Conservation (phyloP, 2,329 filamentous ascomycete genomes). For the Diaporthe citri region DNA sequence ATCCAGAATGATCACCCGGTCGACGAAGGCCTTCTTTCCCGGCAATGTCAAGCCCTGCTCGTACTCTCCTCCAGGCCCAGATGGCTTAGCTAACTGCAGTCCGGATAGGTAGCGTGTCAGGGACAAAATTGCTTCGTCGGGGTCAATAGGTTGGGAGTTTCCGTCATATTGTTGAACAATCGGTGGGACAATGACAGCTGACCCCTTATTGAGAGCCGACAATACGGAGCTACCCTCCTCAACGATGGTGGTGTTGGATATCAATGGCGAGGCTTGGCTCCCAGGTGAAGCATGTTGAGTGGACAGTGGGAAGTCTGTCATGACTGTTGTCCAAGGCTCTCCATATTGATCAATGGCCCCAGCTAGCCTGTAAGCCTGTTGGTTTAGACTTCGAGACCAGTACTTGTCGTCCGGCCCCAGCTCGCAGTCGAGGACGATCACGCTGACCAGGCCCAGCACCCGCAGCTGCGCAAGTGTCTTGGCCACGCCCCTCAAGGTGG, state of each 20-base stretch:
- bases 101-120: constrained; percentile 83
- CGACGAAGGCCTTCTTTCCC: constrained; percentile 72
- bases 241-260: constrained; percentile 53
- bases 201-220: constrained; percentile 74
- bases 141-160: constrained; percentile 57
- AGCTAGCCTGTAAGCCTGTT: constrained; percentile 81
- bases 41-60: constrained; percentile 43
- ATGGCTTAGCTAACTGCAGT: constrained; percentile 61
- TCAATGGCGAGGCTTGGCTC: constrained; percentile 42
- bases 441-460: constrained; percentile 83
- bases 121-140: constrained; percentile 78
- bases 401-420: constrained; percentile 51
- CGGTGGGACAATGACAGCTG: constrained; percentile 76
- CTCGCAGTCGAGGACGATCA: constrained; percentile 84
- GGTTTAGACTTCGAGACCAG: constrained; percentile 51
- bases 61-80: constrained; percentile 53
- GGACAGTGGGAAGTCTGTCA: constrained; percentile 67
- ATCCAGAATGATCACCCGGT: constrained; percentile 91
- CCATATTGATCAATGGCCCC: constrained; percentile 79
- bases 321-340: constrained; percentile 74
- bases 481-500: constrained; percentile 79
- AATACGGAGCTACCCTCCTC: constrained; percentile 68
- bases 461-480: constrained; percentile 87
- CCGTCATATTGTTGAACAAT: constrained; percentile 36
- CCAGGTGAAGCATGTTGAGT: constrained; percentile 47